Conservation (phyloP, 345 rosid species). For the Rhodamnia argentea region DNA sequence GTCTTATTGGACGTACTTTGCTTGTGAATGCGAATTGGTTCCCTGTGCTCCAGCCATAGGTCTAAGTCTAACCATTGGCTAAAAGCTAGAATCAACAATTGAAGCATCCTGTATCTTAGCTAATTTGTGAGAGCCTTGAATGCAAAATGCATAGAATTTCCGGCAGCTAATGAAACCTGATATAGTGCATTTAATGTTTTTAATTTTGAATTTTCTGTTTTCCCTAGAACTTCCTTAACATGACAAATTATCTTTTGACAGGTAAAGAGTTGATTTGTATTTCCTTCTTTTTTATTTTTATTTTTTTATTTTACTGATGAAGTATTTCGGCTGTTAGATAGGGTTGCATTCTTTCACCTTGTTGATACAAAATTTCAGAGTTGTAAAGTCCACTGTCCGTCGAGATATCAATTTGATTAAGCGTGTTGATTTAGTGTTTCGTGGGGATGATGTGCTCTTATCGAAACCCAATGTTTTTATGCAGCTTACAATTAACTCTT, state of each 20-base stretch:
- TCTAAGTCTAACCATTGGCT: background rate
- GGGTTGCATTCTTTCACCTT: background rate
- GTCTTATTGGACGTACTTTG: background rate
- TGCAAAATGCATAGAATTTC: background rate
- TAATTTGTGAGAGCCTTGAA: background rate
- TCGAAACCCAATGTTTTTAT: fast-evolving
- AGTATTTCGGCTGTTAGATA: background rate
- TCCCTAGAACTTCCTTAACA: background rate
- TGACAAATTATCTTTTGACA: background rate
- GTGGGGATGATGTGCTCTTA: background rate
- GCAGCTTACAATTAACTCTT: background rate
- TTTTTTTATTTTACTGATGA: background rate
- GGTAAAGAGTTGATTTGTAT: background rate
- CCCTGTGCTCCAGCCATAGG: background rate
- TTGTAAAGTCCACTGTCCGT: background rate
- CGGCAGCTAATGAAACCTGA: background rate
- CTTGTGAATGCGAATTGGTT: background rate
- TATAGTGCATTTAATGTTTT: background rate
- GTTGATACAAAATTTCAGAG: background rate
- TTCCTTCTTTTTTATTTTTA: fast-evolving
- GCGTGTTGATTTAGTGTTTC: background rate
- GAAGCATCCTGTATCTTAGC: background rate
- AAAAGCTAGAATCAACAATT: background rate
- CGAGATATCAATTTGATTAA: background rate
- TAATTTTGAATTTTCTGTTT: background rate